Conservation (phyloP, 2,329 filamentous ascomycete species). For the Hypomyces perniciosus region DNA sequence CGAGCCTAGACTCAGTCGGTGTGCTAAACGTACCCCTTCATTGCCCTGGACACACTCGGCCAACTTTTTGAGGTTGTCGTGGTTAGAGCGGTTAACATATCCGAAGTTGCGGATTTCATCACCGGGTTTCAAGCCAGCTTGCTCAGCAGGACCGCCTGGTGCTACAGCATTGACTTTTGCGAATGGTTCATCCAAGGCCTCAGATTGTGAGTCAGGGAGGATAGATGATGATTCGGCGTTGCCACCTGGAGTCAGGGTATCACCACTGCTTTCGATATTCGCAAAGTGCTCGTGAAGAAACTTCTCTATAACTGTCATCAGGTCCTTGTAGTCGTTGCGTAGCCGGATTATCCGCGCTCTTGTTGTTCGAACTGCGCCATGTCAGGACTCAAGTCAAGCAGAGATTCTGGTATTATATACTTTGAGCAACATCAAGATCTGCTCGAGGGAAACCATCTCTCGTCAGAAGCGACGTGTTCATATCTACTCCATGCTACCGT, state of each 20-base stretch:
- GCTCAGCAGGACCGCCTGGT: conserved; percentile 69
- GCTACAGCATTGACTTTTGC: conserved; percentile 85
- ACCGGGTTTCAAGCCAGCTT: conserved; percentile 71
- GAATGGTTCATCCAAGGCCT: conserved; percentile 46
- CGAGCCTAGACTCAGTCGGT: not conserved
- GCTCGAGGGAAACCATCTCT: conserved; percentile 86
- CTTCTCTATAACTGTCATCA: conserved; percentile 79
- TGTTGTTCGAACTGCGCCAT: conserved; percentile 75
- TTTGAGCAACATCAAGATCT: conserved; percentile 92
- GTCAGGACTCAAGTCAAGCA: conserved; percentile 13
- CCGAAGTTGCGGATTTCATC: conserved; percentile 85
- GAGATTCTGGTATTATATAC: conserved; percentile 41
- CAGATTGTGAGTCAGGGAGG: conserved; percentile 25
- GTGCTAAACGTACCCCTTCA: conserved; percentile 64
- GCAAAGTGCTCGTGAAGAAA: conserved; percentile 88
- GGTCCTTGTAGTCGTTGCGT: conserved; percentile 85
- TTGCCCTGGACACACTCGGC: conserved; percentile 86
- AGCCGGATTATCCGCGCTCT: conserved; percentile 82
- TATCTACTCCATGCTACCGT: conserved; percentile 77
- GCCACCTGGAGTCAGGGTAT: conserved; percentile 17
- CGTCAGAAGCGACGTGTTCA: conserved; percentile 83
- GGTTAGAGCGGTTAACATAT: conserved; percentile 73
- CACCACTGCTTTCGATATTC: conserved; percentile 50
- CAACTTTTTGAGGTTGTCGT: conserved; percentile 79
- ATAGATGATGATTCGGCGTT: conserved; percentile 22